Conservation (phyloP, 441 rosid genomes). For the Pelargonium myrrhifolium region DNA sequence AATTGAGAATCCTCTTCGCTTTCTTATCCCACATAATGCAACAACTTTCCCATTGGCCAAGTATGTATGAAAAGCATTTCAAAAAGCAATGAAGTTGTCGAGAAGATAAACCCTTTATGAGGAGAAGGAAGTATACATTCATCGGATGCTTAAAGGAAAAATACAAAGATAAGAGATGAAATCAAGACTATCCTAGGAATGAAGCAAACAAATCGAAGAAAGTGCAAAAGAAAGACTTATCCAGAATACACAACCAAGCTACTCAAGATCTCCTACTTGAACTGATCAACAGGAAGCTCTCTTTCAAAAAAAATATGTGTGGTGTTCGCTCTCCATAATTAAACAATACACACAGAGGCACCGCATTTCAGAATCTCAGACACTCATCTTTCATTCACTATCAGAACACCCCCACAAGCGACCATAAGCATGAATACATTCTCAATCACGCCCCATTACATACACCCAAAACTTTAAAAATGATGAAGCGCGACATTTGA, state of each 20-base stretch:
- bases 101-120: not conserved
- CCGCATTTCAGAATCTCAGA: not conserved
- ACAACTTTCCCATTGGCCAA: not conserved
- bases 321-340: not conserved
- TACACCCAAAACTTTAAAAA: not conserved
- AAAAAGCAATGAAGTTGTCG: not conserved
- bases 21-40: not conserved
- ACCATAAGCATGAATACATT: not conserved
- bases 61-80: not conserved
- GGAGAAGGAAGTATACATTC: not conserved
- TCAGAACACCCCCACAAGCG: not conserved
- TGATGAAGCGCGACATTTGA: not conserved
- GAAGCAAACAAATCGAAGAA: not conserved
- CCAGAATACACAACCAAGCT: not conserved
- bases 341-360: not conserved
- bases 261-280: not conserved
- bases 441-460: not conserved
- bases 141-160: not conserved
- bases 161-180: not conserved
- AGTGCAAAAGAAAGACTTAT: not conserved
- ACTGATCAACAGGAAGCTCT: not conserved
- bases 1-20: not conserved
- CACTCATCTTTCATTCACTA: not conserved
- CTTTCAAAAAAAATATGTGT: not conserved
- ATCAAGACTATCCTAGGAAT: not conserved